A percentile compares a stretch with the other conserved stretches of the same genome.
phyloP scores from a whole-genome alignment of 192 early-diverging fungal species.

The Chytriomyces sp. region DNA sequence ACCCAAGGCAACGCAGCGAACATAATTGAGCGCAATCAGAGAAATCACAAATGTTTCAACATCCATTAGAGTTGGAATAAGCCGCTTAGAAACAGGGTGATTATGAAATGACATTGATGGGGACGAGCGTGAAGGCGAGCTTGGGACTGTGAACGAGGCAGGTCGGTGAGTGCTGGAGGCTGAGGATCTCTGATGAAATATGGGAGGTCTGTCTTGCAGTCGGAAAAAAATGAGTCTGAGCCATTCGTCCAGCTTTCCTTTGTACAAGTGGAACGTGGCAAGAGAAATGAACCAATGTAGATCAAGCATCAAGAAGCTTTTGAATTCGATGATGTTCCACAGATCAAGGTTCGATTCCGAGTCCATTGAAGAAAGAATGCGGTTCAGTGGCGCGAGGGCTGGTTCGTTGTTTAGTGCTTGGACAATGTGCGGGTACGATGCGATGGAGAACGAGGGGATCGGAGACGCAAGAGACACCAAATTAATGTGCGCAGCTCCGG shows the following conservation, averaged over 20 bases:
- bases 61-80: background rate
- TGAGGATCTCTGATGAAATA: background rate
- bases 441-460: background rate
- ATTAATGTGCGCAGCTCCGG: no score
- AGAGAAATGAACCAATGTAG: background rate
- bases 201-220: background rate
- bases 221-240: background rate
- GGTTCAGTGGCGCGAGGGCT: background rate
- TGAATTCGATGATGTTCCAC: no score
- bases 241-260: conserved; percentile 1
- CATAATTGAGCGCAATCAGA: background rate
- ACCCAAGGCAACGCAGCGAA: background rate
- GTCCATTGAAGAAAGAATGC: background rate
- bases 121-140: background rate
- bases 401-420: background rate
- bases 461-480: background rate
- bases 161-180: background rate
- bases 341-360: background rate
- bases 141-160: background rate
- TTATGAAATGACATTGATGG: background rate
- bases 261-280: conserved; percentile 4
- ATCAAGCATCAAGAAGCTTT: background rate
- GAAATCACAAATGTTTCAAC: background rate
- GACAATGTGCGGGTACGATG: background rate
- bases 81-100: background rate